These are phyloP conservation scores for Baorangia bicolor DNA, from an alignment of 768 basidiomycete species.

Conservation along the genomic window DNA sequence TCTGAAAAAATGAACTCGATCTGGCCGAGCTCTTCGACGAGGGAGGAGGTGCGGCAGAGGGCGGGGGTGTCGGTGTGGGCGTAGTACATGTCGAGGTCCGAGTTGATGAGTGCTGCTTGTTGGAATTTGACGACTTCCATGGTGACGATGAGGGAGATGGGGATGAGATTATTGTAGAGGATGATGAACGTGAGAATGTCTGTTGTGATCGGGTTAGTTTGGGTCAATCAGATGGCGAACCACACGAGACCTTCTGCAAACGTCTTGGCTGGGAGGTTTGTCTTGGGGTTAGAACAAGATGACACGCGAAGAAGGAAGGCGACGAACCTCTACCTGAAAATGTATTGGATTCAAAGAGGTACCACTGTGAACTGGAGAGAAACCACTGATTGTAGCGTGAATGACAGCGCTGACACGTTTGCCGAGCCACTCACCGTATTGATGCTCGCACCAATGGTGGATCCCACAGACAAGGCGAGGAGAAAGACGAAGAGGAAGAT, in stretches of 20 bases:
- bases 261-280: slow-evolving; percentile 50
- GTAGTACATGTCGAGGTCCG: slow-evolving; percentile 98
- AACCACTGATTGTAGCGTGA: slow-evolving; percentile 59
- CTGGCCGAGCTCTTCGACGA: slow-evolving; percentile 98
- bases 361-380: slow-evolving; percentile 87
- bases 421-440: slow-evolving; percentile 51
- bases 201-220: slow-evolving; percentile 30
- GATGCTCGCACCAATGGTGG: slow-evolving; percentile 90
- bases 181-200: slow-evolving; percentile 99
- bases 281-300: background rate
- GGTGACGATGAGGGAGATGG: slow-evolving; percentile 97
- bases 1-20: slow-evolving; percentile 97
- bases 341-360: slow-evolving; percentile 65
- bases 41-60: slow-evolving; percentile 93
- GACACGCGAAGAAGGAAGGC: background rate
- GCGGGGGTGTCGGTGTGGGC: slow-evolving; percentile 94
- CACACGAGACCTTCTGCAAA: slow-evolving; percentile 75
- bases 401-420: background rate
- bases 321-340: slow-evolving; percentile 62
- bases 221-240: background rate
- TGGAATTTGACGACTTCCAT: slow-evolving; percentile 99
- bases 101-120: slow-evolving; percentile 96
- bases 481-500: slow-evolving; percentile 90
- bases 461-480: slow-evolving; percentile 83
- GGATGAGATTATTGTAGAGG: slow-evolving; percentile 98